Evolutionary conservation across 352 stramenopile genomes (phyloP).

Genomic region (Globisporangium alternatum): DNA sequence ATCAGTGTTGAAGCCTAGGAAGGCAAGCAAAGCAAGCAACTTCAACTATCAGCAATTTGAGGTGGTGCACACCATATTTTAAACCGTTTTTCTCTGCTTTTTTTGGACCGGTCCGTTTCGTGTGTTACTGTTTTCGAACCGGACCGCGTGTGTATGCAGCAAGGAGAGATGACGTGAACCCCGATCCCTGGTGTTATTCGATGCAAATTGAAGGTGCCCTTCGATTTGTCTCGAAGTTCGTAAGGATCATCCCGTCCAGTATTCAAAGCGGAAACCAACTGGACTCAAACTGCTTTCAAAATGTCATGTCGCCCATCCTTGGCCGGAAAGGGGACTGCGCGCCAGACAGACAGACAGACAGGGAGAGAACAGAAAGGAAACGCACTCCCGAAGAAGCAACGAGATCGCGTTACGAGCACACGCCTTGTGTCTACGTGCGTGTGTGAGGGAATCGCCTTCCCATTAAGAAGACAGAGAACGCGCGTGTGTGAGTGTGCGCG

Average conservation of each 20-base stretch:
- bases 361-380: neutral
- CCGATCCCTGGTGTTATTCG: neutral
- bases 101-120: conserved; percentile 1
- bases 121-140: neutral
- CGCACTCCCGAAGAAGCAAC: conserved; percentile 6
- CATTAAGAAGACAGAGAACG: neutral
- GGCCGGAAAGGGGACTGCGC: neutral
- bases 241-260: neutral
- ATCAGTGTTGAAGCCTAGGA: neutral
- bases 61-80: neutral
- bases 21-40: neutral
- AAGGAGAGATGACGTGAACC: neutral
- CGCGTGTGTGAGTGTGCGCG: neutral
- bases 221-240: neutral
- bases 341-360: neutral
- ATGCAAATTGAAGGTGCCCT: neutral
- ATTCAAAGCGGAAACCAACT: conserved; percentile 1
- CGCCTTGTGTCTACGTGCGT: neutral
- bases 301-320: neutral
- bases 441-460: neutral
- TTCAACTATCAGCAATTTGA: neutral
- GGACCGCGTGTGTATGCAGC: neutral
- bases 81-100: neutral
- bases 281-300: neutral
- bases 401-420: neutral